Conservation (phyloP, 2,329 filamentous ascomycete genomes). For the Fusarium kyushuense region DNA sequence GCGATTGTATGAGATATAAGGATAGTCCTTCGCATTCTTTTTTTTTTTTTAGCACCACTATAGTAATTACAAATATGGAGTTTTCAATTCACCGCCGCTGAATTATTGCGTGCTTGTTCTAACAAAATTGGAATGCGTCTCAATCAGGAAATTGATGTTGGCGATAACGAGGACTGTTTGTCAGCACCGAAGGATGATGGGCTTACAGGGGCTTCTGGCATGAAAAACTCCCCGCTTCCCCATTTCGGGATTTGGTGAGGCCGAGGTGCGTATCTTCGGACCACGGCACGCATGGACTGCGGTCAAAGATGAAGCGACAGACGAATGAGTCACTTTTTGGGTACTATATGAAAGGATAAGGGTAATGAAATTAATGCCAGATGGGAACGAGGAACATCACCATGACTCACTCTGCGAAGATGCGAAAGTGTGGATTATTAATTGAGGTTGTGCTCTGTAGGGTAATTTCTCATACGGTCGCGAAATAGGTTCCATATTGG, state of each 20-base stretch:
- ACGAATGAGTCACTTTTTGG: conserved; percentile 14
- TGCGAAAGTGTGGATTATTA: neutral
- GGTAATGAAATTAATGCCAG: neutral
- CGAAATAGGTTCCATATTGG: neutral
- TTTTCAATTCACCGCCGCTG: neutral
- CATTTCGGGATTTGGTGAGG: conserved; percentile 5
- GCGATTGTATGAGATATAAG: neutral
- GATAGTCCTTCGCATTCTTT: neutral
- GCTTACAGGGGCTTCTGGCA: neutral
- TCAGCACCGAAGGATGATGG: neutral
- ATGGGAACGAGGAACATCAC: neutral
- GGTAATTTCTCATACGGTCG: neutral
- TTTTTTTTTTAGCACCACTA: neutral
- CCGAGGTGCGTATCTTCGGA: conserved; percentile 13
- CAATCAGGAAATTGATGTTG: neutral
- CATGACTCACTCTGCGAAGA: conserved; percentile 7
- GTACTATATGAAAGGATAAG: neutral
- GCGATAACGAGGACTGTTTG: no score
- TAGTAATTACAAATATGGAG: neutral
- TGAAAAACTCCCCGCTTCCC: neutral
- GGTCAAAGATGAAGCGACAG: neutral
- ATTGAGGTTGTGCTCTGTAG: neutral
- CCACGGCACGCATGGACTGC: neutral
- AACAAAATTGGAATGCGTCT: neutral
- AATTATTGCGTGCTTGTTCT: neutral